A percentile compares a stretch with the other conserved stretches of the same genome.
phyloP scores from a whole-genome alignment of 345 rosid genomes.

The Citrus reticulata region DNA sequence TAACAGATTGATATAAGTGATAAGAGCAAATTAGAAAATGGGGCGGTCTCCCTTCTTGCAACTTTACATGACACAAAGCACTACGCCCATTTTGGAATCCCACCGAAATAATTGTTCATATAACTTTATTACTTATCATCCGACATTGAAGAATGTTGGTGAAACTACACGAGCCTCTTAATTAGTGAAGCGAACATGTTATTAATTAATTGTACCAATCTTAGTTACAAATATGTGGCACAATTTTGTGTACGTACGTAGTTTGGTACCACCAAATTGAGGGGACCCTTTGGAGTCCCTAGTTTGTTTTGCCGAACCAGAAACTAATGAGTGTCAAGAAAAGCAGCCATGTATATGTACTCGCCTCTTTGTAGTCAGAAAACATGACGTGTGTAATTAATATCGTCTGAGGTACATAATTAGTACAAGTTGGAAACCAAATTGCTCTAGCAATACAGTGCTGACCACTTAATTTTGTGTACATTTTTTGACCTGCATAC shows the following conservation, averaged over 20 bases:
- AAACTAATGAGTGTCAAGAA: too few species aligned
- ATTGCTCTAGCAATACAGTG: neutral
- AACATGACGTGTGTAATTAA: slow-evolving; percentile 3
- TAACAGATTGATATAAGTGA: too few species aligned
- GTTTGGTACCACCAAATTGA: neutral
- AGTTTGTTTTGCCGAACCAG: neutral
- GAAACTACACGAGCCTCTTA: neutral
- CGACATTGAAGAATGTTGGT: neutral
- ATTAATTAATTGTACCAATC: too few species aligned
- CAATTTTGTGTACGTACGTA: neutral
- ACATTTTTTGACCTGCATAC: neutral
- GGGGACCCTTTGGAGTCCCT: neutral
- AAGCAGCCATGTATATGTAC: neutral
- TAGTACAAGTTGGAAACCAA: neutral
- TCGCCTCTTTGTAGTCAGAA: too few species aligned
- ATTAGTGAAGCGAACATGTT: too few species aligned
- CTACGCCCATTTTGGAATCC: neutral
- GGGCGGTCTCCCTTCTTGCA: neutral
- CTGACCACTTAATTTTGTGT: neutral
- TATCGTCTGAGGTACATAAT: too few species aligned
- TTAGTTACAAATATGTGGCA: neutral
- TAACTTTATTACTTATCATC: neutral
- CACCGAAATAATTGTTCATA: neutral
- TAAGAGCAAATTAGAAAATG: neutral
- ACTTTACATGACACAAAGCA: neutral